Percentiles rank a stretch among this genome's conserved stretches.
Evolutionary conservation across 164 flowering plant genomes (phyloP).

Genomic region (Vitis labrusca): DNA sequence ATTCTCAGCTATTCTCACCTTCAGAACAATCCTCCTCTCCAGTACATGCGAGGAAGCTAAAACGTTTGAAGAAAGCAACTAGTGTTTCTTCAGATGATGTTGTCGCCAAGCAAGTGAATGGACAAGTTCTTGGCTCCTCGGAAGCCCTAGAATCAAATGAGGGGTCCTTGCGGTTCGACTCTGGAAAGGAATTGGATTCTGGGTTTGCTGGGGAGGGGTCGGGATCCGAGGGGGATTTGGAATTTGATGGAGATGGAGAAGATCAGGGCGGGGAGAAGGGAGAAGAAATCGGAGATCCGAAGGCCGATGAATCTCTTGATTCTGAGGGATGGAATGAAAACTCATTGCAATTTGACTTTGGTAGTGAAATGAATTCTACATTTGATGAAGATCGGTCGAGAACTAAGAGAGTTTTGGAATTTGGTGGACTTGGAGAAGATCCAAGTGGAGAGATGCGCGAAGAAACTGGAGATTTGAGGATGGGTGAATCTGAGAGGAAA

Average conservation of each 20-base stretch:
- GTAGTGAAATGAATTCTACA: too few relatives aligned
- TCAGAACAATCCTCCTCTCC: slow-evolving; percentile 38
- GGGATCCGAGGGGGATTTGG: slow-evolving; percentile 3
- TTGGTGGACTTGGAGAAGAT: slow-evolving; percentile 1
- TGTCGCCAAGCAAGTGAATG: not conserved
- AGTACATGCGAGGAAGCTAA: slow-evolving; percentile 37
- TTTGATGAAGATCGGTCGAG: slow-evolving; percentile 4
- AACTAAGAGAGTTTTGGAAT: not conserved
- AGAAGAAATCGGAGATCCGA: not conserved
- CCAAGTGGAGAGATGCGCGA: not conserved
- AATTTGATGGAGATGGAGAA: slow-evolving; percentile 20
- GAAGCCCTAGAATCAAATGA: slow-evolving; percentile 3
- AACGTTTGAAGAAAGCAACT: slow-evolving; percentile 54
- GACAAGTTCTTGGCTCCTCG: slow-evolving; percentile 8
- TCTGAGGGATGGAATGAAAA: not conserved
- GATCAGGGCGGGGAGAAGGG: slow-evolving; percentile 8
- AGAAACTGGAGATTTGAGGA: slow-evolving; percentile 14
- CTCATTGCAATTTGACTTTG: too few relatives aligned
- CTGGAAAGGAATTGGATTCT: too few relatives aligned
- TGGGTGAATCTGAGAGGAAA: slow-evolving; percentile 18
- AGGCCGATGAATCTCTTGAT: too few relatives aligned
- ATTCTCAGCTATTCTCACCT: slow-evolving; percentile 30
- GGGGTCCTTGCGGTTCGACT: too few relatives aligned
- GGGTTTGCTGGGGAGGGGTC: slow-evolving; percentile 7
- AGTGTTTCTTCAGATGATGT: slow-evolving; percentile 14